Conservation (phyloP, 805 yeast genomes). For the Kodamaea sagamina region DNA sequence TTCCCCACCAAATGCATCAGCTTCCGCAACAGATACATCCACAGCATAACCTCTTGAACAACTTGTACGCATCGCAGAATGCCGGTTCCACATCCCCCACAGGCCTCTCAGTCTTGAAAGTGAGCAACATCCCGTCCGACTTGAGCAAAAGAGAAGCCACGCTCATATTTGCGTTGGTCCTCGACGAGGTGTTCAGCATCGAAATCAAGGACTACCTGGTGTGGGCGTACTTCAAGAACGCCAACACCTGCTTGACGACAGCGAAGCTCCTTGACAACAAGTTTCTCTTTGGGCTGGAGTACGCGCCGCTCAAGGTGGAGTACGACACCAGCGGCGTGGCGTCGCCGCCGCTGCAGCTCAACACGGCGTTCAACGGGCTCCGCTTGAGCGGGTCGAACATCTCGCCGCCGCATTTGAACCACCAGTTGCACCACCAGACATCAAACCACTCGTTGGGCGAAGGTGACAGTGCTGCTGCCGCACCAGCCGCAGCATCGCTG, state of each 20-base stretch:
- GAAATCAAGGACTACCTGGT: constrained; percentile 44
- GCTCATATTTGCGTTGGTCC: constrained; percentile 67
- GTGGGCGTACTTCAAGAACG: constrained; percentile 38
- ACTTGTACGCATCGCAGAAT: background rate
- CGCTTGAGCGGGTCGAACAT: constrained; percentile 29
- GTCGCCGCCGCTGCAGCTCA: constrained; percentile 16
- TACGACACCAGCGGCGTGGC: constrained; percentile 23
- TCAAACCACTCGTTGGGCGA: constrained; percentile 9
- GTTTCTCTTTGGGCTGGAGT: constrained; percentile 39
- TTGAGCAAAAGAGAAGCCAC: constrained; percentile 65
- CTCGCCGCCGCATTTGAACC: constrained; percentile 35
- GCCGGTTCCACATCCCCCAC: constrained; percentile 8
- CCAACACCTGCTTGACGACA: constrained; percentile 43
- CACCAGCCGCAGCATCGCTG: background rate
- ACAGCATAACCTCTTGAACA: constrained; percentile 4
- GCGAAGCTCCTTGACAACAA: constrained; percentile 43
- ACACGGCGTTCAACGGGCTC: constrained; percentile 27
- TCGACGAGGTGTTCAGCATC: constrained; percentile 54
- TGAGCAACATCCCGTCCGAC: constrained; percentile 64
- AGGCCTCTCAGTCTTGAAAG: constrained; percentile 16
- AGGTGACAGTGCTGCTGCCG: background rate
- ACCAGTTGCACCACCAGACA: constrained; percentile 12
- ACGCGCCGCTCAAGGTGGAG: constrained; percentile 40
- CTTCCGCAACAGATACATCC: constrained; percentile 12
- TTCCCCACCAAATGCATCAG: constrained; percentile 13